Conservation (phyloP, 176 grass and related monocot species). For the Eragrostis curvula region DNA sequence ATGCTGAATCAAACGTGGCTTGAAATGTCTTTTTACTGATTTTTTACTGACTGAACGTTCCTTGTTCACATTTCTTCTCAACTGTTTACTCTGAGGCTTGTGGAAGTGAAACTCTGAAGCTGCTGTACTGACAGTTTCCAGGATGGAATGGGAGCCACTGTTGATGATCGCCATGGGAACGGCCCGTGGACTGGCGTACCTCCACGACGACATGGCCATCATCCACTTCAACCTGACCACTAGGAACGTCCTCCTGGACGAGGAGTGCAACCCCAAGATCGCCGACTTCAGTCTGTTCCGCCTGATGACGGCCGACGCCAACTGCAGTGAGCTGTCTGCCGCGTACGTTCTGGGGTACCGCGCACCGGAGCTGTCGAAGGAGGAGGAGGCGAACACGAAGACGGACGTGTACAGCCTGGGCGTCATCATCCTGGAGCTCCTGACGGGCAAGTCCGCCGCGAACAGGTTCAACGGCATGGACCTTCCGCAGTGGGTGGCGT, state of each 20-base stretch:
- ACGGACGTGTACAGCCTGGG: slow-evolving; percentile 94
- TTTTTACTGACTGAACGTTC: neutral
- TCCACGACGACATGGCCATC: slow-evolving; percentile 59
- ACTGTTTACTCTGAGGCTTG: too few species aligned
- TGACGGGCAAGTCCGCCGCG: slow-evolving; percentile 76
- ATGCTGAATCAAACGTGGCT: neutral
- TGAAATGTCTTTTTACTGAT: too few species aligned
- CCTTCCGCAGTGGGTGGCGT: slow-evolving; percentile 85
- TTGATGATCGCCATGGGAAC: slow-evolving; percentile 70
- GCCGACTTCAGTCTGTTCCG: slow-evolving; percentile 75
- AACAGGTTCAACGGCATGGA: slow-evolving; percentile 73
- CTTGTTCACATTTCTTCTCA: too few species aligned
- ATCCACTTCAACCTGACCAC: slow-evolving; percentile 82
- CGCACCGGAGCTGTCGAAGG: slow-evolving; percentile 83
- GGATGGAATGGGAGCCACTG: slow-evolving; percentile 64
- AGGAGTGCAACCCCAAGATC: slow-evolving; percentile 53
- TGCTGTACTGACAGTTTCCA: neutral
- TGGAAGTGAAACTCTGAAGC: neutral
- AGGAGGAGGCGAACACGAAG: slow-evolving; percentile 73
- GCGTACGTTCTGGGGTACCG: slow-evolving; percentile 66
- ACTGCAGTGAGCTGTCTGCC: slow-evolving; percentile 70
- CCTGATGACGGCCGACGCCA: slow-evolving; percentile 72
- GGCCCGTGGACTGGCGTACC: slow-evolving; percentile 63
- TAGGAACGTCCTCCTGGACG: slow-evolving; percentile 79
- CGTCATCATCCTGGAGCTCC: slow-evolving; percentile 82